Evolutionary conservation across 2,329 filamentous ascomycete genomes (phyloP), one percentile per base, ranked within the genome.

Genomic region (Hypomyces perniciosus): DNA sequence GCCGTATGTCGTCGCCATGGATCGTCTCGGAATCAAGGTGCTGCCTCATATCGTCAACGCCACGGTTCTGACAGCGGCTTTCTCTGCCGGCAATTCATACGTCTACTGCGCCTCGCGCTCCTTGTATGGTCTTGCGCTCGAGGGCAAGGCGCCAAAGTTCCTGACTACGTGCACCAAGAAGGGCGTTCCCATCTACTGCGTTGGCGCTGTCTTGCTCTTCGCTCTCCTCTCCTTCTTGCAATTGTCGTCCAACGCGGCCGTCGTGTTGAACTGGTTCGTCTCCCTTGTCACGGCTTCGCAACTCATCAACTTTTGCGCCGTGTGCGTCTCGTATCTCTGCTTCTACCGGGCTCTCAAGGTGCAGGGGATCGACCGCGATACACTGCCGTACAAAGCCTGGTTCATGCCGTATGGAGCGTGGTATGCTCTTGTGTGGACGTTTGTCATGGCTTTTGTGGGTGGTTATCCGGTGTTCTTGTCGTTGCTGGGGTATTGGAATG

Each of bases 381-480:
- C 74, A 0, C 69, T 92, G n/a, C 86, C 86, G 0, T 90, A 89
- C 70, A 83, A 78, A 56, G 82, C 82, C 1, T 76, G 75, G 55
- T 75, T 80, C 40, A 86, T 90, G 70, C 88, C 88, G 2, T 91
- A 83, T 59, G 76, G 80, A 0, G 86, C 87, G 1, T 91, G 79
- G 62, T 81, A 84, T 44, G 83, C 81, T 0, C 68, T 89, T 5
- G 63, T 72, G 0, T 81, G 78, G 28, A 86, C 83, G 1, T 78
- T 80, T 44, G 65, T 86, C 56, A 90, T 92, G 83, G 79, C 83
- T 0, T 82, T 91, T 58, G 81, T 90, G 1, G 81, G 85, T 7
- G 88, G 88, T 0, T 92, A 90, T 56, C 78, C 83, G 0, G 85
- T 91, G 1, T 93, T 92, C 60, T 64, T 91, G 42, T 83, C 85